These are phyloP conservation scores for Aureobasidium pullulans DNA, from an alignment of 2,329 filamentous ascomycete genomes.

Conservation along the genomic window DNA sequence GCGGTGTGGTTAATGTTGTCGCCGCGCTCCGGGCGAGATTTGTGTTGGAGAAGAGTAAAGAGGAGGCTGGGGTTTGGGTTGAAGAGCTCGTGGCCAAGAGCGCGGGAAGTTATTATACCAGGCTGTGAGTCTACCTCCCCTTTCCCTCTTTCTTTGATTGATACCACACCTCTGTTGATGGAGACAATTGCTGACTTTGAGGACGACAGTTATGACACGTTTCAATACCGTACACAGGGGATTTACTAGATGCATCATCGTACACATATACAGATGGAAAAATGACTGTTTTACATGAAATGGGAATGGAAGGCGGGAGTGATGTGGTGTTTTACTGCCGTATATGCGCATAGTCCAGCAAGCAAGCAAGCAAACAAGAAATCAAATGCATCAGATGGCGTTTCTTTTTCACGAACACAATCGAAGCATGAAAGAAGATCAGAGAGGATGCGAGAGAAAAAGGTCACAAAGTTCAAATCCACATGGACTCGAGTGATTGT, in stretches of 20 bases:
- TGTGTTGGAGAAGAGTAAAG: conserved; percentile 72
- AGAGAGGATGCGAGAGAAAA: too few species aligned
- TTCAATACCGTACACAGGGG: conserved; percentile 80
- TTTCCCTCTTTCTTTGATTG: background rate
- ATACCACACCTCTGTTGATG: background rate
- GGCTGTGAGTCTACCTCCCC: conserved; percentile 48
- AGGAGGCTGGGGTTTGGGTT: conserved; percentile 74
- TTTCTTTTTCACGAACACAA: too few species aligned
- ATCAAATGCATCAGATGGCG: too few species aligned
- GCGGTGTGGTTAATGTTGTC: conserved; percentile 64
- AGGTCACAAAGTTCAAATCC: background rate
- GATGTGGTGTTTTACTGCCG: too few species aligned
- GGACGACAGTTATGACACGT: conserved; percentile 65
- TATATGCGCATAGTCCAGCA: too few species aligned
- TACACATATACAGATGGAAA: too few species aligned
- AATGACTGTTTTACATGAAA: too few species aligned
- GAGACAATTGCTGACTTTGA: background rate
- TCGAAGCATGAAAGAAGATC: too few species aligned
- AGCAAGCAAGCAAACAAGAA: too few species aligned
- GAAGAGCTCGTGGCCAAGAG: conserved; percentile 77
- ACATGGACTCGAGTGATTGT: background rate
- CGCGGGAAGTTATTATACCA: conserved; percentile 78
- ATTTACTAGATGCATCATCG: conserved; percentile 53
- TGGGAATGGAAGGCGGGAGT: too few species aligned
- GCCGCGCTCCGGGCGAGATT: conserved; percentile 65